These are phyloP conservation scores for Exutisphaerella laricina DNA, from an alignment of 2,329 filamentous ascomycete species.

Conservation along the genomic window DNA sequence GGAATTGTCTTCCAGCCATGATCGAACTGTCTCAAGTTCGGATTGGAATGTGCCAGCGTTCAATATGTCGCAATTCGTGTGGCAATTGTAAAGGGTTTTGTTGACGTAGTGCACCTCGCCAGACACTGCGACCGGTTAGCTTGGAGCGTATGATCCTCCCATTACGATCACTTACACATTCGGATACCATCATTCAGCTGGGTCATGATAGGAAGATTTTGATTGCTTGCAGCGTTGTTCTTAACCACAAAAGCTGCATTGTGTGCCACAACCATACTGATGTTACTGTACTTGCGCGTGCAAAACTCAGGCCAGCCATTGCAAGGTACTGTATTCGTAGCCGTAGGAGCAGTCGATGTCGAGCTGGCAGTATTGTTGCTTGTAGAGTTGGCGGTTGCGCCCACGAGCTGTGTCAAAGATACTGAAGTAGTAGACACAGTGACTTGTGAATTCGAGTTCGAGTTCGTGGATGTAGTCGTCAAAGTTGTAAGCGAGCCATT, in stretches of 20 bases:
- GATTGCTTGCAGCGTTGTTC: constrained; percentile 71
- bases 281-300: constrained; percentile 69
- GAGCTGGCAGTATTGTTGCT: constrained; percentile 22
- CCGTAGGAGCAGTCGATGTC: constrained; percentile 29
- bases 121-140: constrained; percentile 43
- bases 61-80: constrained; percentile 75
- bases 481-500: constrained; percentile 6
- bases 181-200: constrained; percentile 74
- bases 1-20: constrained; percentile 70
- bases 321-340: constrained; percentile 71
- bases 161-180: constrained; percentile 48
- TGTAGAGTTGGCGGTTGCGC: constrained; percentile 14
- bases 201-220: constrained; percentile 58
- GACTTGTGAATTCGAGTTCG: constrained; percentile 21
- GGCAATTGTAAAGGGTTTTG: constrained; percentile 68
- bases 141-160: constrained; percentile 38
- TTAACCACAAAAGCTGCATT: constrained; percentile 71
- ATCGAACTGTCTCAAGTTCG: constrained; percentile 63
- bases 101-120: constrained; percentile 54
- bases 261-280: constrained; percentile 71
- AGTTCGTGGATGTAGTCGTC: constrained; percentile 9
- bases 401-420: constrained; percentile 22
- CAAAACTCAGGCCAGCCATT: constrained; percentile 71
- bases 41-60: constrained; percentile 71
- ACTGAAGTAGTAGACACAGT: constrained; percentile 19